A percentile compares a stretch with the other conserved stretches of the same genome.
Conservation (phyloP, 1,139 yeast genomes). For the Pichia sp. region DNA sequence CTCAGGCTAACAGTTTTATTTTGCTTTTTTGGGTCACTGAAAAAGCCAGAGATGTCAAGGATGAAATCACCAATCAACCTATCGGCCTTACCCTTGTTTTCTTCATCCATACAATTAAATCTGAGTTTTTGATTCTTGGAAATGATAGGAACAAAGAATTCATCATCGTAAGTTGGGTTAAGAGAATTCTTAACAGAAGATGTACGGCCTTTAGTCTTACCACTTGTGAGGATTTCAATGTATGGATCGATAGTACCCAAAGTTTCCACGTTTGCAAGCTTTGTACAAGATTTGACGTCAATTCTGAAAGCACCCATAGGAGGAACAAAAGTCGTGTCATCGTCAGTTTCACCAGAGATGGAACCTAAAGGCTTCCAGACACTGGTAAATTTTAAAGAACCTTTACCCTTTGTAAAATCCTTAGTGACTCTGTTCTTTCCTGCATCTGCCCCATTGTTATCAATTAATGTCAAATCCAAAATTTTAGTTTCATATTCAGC, state of each 20-base stretch:
- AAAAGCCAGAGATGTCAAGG: constrained; percentile 28
- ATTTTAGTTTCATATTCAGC: constrained; percentile 49
- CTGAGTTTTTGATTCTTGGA: constrained; percentile 57
- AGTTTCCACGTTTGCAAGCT: constrained; percentile 55
- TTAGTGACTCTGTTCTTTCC: constrained; percentile 35
- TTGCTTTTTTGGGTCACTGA: constrained; percentile 12
- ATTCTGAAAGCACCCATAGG: constrained; percentile 66
- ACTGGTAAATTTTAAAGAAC: constrained; percentile 51
- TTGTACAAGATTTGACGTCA: constrained; percentile 50
- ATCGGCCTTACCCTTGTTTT: constrained; percentile 56
- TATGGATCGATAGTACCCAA: constrained; percentile 76
- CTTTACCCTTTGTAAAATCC: constrained; percentile 44
- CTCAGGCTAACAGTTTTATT: constrained; percentile 13
- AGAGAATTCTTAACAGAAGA: constrained; percentile 45
- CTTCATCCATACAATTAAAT: constrained; percentile 62
- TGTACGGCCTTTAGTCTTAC: constrained; percentile 54
- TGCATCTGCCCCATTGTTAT: constrained; percentile 28
- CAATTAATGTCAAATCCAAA: constrained; percentile 45
- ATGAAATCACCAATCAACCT: constrained; percentile 59
- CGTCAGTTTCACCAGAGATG: constrained; percentile 44
- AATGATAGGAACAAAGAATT: constrained; percentile 58
- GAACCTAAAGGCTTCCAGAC: constrained; percentile 70
- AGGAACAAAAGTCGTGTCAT: constrained; percentile 43
- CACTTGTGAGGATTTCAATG: constrained; percentile 53
- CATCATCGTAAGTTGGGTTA: constrained; percentile 55